A percentile compares a stretch with the other conserved stretches of the same genome.
Evolutionary conservation across 2,329 filamentous ascomycete genomes (phyloP).

Genomic region (Macrophomina tecta): DNA sequence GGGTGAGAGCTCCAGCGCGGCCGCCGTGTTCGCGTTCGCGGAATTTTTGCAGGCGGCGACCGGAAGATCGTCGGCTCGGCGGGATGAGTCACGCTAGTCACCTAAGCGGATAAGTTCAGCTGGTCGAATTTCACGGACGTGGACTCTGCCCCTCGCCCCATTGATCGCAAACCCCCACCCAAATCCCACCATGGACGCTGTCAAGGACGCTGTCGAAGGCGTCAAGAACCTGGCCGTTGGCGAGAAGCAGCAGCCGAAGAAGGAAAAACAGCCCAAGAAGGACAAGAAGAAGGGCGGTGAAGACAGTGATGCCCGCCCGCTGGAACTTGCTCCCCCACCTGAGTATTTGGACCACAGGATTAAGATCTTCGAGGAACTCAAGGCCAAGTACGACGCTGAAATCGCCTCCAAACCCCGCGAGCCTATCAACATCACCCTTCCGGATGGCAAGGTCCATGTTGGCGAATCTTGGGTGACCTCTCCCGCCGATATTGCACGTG

Average conservation of each 20-base stretch:
- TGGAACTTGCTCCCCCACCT: conserved; percentile 62
- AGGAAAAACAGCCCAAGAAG: conserved; percentile 38
- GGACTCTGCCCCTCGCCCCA: conserved; percentile 28
- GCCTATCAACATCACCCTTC: conserved; percentile 75
- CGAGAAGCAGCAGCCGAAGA: conserved; percentile 31
- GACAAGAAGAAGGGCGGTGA: conserved; percentile 51
- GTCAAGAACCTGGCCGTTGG: conserved; percentile 65
- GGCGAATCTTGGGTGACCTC: conserved; percentile 93
- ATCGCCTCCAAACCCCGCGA: conserved; percentile 72
- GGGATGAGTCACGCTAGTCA: conserved; percentile 31
- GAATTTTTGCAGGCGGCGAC: conserved; percentile 25
- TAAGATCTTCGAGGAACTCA: conserved; percentile 85
- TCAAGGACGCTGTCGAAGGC: conserved; percentile 60
- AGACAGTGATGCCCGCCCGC: conserved; percentile 48
- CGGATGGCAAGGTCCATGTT: conserved; percentile 71
- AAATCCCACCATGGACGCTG: conserved; percentile 53
- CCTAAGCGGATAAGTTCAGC: conserved; percentile 20
- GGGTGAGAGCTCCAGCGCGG: conserved; percentile 24
- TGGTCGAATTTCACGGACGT: conserved; percentile 23
- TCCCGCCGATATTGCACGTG: conserved; percentile 76
- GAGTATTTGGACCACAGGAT: conserved; percentile 84
- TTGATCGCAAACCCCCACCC: conserved; percentile 25
- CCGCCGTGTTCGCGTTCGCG: conserved; percentile 13
- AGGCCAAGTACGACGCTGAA: conserved; percentile 82
- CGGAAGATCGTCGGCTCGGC: conserved; percentile 15